Base-by-base conservation (phyloP, 192 early-diverging fungal genomes). In the Coemansia asiatica region DNA sequence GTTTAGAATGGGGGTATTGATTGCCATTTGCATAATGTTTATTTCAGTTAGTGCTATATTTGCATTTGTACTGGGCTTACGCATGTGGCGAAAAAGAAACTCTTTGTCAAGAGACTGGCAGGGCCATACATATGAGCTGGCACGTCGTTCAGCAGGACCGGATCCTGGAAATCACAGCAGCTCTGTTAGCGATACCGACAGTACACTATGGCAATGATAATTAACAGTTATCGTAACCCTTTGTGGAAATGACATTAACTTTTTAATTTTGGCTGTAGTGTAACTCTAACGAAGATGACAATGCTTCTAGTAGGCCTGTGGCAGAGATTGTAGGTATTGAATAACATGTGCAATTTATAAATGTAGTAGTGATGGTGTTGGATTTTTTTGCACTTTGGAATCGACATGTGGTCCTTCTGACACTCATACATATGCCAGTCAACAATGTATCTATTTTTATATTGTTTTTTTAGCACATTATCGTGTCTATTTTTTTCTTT, bases 51-150 rank as follows among this genome's bases (percentile, higher is more conserved):
- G 23, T 18, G 40, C 26, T 4, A 27, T 44, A 12, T 2, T 61
- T 56, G 54, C n/a, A 27, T 33, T 31, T 31, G 3, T 5, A 5
- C 6, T 18, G 5, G 54, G 28, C 3, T 56, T 48, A 1, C 38
- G 22, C 6, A 48, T 61, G 10, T 61, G 40, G 44, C 29, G 23
- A 27, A 29, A 40, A 44, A 35, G 25, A 27, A 19, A 48, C 5
- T 2, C 25, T 1, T n/a, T 47, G 21, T 19, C 9, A 18, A 61
- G 44, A 23, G 21, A 35, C 8, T 27, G 40, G 38, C 18, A 33
- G 4, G 60, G 60, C 12, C 25, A 61, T 23, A 49, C 60, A 10
- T 61, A 61, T 28, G 60, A 61, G 46, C 46, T 61, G 22, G 46
- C 60, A 2, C 31, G 21, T 5, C 40, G 60, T 9, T 51, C 49